Percentiles rank a stretch among this genome's conserved stretches.
Evolutionary conservation across 345 rosid species (phyloP).

Genomic region (Ceriops tagal): DNA sequence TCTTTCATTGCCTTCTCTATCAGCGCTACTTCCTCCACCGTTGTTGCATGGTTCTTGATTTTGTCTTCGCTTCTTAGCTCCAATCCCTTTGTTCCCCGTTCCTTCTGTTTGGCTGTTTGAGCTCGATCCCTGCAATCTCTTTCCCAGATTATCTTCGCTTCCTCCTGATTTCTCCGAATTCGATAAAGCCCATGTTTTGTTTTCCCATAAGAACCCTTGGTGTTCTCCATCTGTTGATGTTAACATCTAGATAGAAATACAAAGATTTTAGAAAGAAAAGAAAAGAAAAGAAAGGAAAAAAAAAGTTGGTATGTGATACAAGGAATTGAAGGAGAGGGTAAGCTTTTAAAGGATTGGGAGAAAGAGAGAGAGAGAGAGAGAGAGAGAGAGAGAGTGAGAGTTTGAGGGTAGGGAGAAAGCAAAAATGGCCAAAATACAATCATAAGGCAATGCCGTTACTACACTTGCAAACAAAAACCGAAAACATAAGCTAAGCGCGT

Average conservation of each 20-base stretch:
- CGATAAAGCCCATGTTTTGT: slow-evolving; percentile 32
- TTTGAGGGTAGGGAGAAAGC: background rate
- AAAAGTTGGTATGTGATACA: background rate
- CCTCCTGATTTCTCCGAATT: slow-evolving; percentile 37
- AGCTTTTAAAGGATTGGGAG: slow-evolving; percentile 22
- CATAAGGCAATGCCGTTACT: slow-evolving; percentile 63
- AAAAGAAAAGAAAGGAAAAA: background rate
- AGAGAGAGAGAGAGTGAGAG: background rate
- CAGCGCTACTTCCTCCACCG: slow-evolving; percentile 8
- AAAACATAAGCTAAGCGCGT: slow-evolving; percentile 13
- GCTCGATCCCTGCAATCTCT: slow-evolving; percentile 6
- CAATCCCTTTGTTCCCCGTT: background rate
- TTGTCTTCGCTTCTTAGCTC: background rate
- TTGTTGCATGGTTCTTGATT: background rate
- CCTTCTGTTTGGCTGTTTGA: background rate
- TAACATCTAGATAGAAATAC: background rate
- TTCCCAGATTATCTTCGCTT: background rate
- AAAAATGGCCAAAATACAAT: slow-evolving; percentile 49
- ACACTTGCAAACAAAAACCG: slow-evolving; percentile 41
- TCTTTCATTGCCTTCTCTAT: slow-evolving; percentile 15
- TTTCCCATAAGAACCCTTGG: slow-evolving; percentile 31
- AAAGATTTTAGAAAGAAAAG: background rate
- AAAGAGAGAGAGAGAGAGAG: slow-evolving; percentile 13
- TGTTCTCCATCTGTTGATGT: slow-evolving; percentile 21
- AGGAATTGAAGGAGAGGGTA: slow-evolving; percentile 1